Percentiles rank a stretch among this genome's conserved stretches.
Conservation (phyloP, 2,329 filamentous ascomycete genomes). For the Metarhizium rileyi region DNA sequence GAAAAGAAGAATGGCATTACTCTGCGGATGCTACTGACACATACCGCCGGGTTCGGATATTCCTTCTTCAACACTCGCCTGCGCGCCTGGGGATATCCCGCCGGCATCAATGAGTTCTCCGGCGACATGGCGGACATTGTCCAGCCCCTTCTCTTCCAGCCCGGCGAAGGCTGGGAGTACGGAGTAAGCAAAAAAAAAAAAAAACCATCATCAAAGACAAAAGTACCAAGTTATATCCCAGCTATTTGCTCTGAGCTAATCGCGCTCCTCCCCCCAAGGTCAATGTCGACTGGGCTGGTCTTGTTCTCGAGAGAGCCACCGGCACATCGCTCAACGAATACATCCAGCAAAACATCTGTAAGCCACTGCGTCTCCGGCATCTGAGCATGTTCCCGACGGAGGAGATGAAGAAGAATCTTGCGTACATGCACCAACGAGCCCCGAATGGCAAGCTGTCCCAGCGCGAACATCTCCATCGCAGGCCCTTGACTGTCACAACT, state of each 20-base stretch:
- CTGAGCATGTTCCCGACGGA: conserved; percentile 47
- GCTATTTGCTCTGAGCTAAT: not conserved
- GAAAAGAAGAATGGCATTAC: conserved; percentile 42
- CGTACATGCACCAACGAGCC: conserved; percentile 44
- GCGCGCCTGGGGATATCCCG: conserved; percentile 35
- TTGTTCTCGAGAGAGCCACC: conserved; percentile 35
- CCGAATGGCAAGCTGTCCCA: conserved; percentile 29
- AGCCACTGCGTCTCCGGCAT: conserved; percentile 36
- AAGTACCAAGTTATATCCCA: too few relatives aligned
- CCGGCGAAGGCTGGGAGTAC: conserved; percentile 53
- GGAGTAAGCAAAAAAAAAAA: conserved; percentile 37
- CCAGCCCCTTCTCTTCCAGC: conserved; percentile 50
- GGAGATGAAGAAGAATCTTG: conserved; percentile 44
- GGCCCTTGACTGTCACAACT: conserved; percentile 30
- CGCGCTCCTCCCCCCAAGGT: conserved; percentile 23
- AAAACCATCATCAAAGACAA: too few relatives aligned
- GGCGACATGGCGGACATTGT: conserved; percentile 41
- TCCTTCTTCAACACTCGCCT: conserved; percentile 42
- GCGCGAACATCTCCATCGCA: conserved; percentile 41
- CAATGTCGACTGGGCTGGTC: conserved; percentile 43
- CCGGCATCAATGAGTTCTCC: conserved; percentile 48
- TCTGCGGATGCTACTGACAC: conserved; percentile 46
- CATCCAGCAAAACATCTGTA: conserved; percentile 35
- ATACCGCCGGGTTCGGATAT: conserved; percentile 49
- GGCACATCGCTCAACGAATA: conserved; percentile 37